phyloP scores from a whole-genome alignment of 2,329 filamentous ascomycete genomes.

The Fusarium sacchari region DNA sequence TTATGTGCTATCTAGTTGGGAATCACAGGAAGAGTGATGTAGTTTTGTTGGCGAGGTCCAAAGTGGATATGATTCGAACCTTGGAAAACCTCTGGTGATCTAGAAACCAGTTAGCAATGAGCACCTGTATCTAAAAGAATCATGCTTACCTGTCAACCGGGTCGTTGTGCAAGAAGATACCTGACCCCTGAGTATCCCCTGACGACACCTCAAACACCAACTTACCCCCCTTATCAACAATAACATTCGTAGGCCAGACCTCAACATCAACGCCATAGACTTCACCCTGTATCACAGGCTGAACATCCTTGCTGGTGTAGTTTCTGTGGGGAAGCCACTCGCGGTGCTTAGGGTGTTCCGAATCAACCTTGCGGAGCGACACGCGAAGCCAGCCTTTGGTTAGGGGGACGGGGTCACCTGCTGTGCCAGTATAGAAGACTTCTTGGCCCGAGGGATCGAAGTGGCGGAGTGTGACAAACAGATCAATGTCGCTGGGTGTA shows the following conservation, averaged over 20 bases:
- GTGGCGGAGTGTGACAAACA: slow-evolving; percentile 72
- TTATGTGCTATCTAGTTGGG: slow-evolving; percentile 43
- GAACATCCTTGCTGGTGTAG: slow-evolving; percentile 66
- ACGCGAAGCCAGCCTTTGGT: slow-evolving; percentile 72
- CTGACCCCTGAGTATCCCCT: slow-evolving; percentile 69
- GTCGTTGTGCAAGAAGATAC: slow-evolving; percentile 65
- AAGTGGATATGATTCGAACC: slow-evolving; percentile 66
- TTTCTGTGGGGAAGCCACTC: slow-evolving; percentile 65
- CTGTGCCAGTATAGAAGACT: slow-evolving; percentile 72
- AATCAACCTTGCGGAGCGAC: slow-evolving; percentile 64
- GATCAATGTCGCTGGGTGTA: slow-evolving; percentile 64
- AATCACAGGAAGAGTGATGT: slow-evolving; percentile 63
- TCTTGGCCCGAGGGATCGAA: slow-evolving; percentile 64
- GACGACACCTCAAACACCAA: slow-evolving; percentile 65
- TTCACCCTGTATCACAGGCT: slow-evolving; percentile 62
- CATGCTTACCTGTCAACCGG: slow-evolving; percentile 56
- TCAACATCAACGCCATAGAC: slow-evolving; percentile 71
- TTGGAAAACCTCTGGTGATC: slow-evolving; percentile 44
- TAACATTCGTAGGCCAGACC: slow-evolving; percentile 72
- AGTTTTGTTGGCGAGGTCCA: slow-evolving; percentile 59
- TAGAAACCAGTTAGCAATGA: not conserved
- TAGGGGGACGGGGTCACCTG: slow-evolving; percentile 70
- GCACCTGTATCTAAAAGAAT: fast-evolving
- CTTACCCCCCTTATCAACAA: slow-evolving; percentile 58
- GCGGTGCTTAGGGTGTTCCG: slow-evolving; percentile 60